Percentiles rank a stretch among this genome's conserved stretches.
Conservation (phyloP, 768 basidiomycete species). For the Lactarius deliciosus region DNA sequence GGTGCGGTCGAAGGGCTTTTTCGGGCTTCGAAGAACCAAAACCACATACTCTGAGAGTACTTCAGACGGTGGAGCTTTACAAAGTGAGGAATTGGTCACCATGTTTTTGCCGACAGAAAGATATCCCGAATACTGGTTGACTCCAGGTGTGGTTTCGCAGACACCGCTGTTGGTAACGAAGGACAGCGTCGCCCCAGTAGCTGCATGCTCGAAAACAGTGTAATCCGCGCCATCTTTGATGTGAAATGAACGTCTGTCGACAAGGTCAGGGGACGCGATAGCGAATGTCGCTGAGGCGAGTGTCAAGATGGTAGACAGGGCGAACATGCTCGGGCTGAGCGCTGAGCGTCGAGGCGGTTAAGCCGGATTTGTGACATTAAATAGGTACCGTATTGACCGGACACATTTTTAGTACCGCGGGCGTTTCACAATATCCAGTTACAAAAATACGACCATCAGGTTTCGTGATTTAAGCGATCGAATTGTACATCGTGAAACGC, state of each 20-base stretch:
- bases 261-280: not conserved
- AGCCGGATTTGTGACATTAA: not conserved
- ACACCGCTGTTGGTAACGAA: not conserved
- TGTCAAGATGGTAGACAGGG: not conserved
- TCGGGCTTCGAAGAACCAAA: conserved; percentile 13
- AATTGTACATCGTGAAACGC: not conserved
- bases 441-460: not conserved
- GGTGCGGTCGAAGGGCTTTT: conserved; percentile 1
- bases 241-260: conserved; percentile 4
- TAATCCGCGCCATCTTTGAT: not conserved
- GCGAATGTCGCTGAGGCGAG: not conserved
- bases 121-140: conserved; percentile 4
- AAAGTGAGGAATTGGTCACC: not conserved
- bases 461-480: not conserved
- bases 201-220: not conserved
- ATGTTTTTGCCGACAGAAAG: not conserved
- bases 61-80: not conserved
- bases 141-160: conserved; percentile 1
- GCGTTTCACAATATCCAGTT: not conserved
- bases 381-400: not conserved
- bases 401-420: not conserved
- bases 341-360: too few species aligned
- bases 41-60: conserved; percentile 7
- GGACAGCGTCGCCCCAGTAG: not conserved
- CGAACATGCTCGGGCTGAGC: not conserved